These are phyloP conservation scores for Hanseniaspora singularis DNA, from an alignment of 805 yeast species.

Conservation along the genomic window DNA sequence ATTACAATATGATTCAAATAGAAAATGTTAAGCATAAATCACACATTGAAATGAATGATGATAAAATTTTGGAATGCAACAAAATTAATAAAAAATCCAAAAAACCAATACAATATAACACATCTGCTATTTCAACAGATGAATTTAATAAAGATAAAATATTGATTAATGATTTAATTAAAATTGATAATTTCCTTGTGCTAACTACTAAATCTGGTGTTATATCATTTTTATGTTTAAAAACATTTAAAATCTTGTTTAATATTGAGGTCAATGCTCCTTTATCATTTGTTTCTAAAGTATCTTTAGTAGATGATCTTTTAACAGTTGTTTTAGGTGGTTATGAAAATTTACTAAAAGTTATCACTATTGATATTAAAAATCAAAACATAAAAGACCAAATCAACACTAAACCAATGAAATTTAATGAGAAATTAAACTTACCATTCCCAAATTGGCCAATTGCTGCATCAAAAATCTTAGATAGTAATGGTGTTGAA, in stretches of 20 bases:
- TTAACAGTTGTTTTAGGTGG: slow-evolving; percentile 70
- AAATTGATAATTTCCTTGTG: neutral
- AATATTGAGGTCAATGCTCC: slow-evolving; percentile 1
- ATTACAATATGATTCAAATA: slow-evolving; percentile 10
- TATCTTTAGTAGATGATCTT: neutral
- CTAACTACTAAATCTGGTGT: slow-evolving; percentile 8
- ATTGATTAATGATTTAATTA: neutral
- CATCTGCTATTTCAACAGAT: slow-evolving; percentile 1
- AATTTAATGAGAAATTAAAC: slow-evolving; percentile 52
- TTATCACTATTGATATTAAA: slow-evolving; percentile 22
- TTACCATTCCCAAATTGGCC: slow-evolving; percentile 73
- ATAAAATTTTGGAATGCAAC: neutral
- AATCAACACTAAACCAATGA: slow-evolving; percentile 48
- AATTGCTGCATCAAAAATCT: slow-evolving; percentile 44
- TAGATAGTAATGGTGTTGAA: slow-evolving; percentile 22
- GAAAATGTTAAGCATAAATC: neutral
- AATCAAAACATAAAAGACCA: slow-evolving; percentile 49
- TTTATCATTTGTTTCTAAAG: neutral
- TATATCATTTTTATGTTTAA: neutral
- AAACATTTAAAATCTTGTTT: neutral
- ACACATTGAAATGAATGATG: slow-evolving; percentile 2
- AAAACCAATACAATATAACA: slow-evolving; percentile 13
- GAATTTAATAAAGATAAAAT: slow-evolving; percentile 5
- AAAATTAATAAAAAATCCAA: slow-evolving; percentile 12
- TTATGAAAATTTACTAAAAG: slow-evolving; percentile 42